Percentiles rank a stretch among this genome's conserved stretches.
These are phyloP conservation scores for Phlebiopsis flavidoalba DNA, from an alignment of 768 basidiomycete species.

Conservation along the genomic window DNA sequence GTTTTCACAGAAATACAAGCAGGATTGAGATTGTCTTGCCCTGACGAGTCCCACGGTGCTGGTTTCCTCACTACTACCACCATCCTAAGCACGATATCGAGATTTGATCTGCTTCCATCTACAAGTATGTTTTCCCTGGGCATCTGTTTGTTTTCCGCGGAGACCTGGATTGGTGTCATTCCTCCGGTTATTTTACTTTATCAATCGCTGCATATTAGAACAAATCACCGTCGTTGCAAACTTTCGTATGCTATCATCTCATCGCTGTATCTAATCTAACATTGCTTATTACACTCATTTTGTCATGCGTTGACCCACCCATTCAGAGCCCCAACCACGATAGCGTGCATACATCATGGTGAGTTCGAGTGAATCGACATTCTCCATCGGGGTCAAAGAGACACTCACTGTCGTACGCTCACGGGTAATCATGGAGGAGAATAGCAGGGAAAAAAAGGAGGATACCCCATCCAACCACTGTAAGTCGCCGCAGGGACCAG, in stretches of 20 bases:
- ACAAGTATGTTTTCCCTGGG: background rate
- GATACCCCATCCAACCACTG: too few relatives aligned
- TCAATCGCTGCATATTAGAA: background rate
- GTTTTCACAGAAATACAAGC: constrained; percentile 17
- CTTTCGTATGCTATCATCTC: background rate
- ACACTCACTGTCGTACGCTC: too few relatives aligned
- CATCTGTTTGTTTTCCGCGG: background rate
- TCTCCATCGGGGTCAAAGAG: too few relatives aligned
- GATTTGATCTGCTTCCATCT: background rate
- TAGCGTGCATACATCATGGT: too few relatives aligned
- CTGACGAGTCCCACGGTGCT: background rate
- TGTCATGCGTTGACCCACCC: background rate
- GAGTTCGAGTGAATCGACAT: too few relatives aligned
- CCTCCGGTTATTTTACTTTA: background rate
- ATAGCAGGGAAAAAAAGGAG: too few relatives aligned
- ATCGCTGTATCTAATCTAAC: background rate
- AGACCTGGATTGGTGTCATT: background rate
- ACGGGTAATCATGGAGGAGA: too few relatives aligned
- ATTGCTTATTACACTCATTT: background rate
- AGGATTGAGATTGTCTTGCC: background rate
- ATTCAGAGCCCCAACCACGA: background rate
- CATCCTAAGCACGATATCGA: too few relatives aligned
- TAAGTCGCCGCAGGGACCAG: too few relatives aligned
- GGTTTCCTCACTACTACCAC: background rate
- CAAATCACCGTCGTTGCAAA: background rate